A percentile compares a stretch with the other conserved stretches of the same genome.
phyloP scores from a whole-genome alignment of 202 grass and related monocot genomes.

The Brachypodium distachyon region DNA sequence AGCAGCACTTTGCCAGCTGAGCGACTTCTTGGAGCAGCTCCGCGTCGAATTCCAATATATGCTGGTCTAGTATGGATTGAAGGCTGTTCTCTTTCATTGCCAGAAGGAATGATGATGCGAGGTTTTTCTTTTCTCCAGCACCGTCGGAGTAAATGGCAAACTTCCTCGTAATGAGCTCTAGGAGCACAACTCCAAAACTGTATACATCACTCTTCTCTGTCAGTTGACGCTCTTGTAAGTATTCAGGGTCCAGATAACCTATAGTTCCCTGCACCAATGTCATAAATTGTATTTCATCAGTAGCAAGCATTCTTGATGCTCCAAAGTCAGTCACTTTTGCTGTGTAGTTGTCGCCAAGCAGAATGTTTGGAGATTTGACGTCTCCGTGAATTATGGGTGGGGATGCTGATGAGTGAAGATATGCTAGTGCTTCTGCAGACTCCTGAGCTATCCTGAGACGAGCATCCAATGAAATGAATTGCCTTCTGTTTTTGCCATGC shows the following conservation, averaged over 20 bases:
- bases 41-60: neutral
- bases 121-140: constrained; percentile 16
- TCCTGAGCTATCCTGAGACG: constrained; percentile 31
- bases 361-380: constrained; percentile 44
- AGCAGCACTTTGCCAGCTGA: constrained; percentile 17
- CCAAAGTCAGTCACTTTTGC: constrained; percentile 39
- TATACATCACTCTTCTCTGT: constrained; percentile 40
- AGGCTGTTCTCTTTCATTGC: constrained; percentile 27
- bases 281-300: constrained; percentile 36
- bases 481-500: constrained; percentile 23
- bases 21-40: constrained; percentile 26
- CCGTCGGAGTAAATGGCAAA: constrained; percentile 16
- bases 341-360: constrained; percentile 23
- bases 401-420: constrained; percentile 28
- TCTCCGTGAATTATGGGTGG: constrained; percentile 40
- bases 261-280: constrained; percentile 39
- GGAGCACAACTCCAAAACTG: constrained; percentile 36
- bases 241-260: constrained; percentile 37
- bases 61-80: constrained; percentile 6
- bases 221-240: constrained; percentile 32
- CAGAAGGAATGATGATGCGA: constrained; percentile 22
- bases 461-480: constrained; percentile 1
- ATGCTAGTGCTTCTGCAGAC: constrained; percentile 36
- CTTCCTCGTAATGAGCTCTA: constrained; percentile 21
- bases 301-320: constrained; percentile 30